Percentiles rank a stretch among this genome's conserved stretches.
Conservation (phyloP, 345 rosid species). For the Aethionema arabicum region DNA sequence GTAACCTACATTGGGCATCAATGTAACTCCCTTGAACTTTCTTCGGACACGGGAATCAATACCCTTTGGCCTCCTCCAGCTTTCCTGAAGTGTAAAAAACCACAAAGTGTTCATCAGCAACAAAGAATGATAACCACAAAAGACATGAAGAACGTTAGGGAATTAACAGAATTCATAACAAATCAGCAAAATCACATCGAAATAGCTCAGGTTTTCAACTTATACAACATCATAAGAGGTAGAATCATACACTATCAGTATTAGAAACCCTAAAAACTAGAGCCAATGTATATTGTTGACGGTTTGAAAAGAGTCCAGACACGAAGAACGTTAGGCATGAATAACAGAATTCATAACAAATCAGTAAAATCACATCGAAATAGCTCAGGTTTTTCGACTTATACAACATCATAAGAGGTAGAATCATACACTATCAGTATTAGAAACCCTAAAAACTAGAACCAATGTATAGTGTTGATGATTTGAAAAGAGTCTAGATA, state of each 20-base stretch:
- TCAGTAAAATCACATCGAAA: no score
- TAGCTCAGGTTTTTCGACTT: no score
- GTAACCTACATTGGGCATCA: slow-evolving; percentile 84
- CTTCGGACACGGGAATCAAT: slow-evolving; percentile 77
- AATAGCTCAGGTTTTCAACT: no score
- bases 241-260: background rate
- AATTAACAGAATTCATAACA: no score
- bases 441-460: background rate
- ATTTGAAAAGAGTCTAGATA: background rate
- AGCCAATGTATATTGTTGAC: no score
- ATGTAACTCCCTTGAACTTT: slow-evolving; percentile 77
- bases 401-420: no score
- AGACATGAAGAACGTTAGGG: background rate
- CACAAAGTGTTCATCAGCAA: background rate
- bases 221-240: no score
- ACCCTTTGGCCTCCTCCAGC: slow-evolving; percentile 93
- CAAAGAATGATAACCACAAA: background rate
- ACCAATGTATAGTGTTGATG: background rate
- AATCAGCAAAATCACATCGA: no score
- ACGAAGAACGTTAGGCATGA: background rate
- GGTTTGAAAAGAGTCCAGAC: no score
- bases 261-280: background rate
- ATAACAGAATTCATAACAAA: no score
- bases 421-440: background rate
- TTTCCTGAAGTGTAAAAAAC: slow-evolving; percentile 34